These are phyloP conservation scores for Cryptococcus sp. DNA, from an alignment of 1,284 basidiomycete species.

Conservation along the genomic window DNA sequence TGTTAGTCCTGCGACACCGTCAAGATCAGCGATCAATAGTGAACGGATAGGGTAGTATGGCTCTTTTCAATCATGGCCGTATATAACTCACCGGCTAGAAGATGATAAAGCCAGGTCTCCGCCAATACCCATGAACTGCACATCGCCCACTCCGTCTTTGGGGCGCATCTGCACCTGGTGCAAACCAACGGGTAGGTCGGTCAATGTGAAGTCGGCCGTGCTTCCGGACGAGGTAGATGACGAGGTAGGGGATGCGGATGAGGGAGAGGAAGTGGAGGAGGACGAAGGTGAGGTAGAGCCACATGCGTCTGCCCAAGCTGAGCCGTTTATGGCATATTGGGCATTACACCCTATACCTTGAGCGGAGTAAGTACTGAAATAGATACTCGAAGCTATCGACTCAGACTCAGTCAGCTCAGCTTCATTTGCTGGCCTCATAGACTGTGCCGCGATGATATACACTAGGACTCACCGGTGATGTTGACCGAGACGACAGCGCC, in stretches of 20 bases:
- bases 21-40: too few relatives aligned
- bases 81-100: slow-evolving; percentile 15
- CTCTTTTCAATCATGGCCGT: not conserved
- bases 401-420: not conserved
- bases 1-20: slow-evolving; percentile 13
- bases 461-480: slow-evolving; percentile 26
- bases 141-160: not conserved
- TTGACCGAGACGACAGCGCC: slow-evolving; percentile 17
- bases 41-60: too few relatives aligned
- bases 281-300: not conserved
- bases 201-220: slow-evolving; percentile 4
- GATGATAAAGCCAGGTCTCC: slow-evolving; percentile 15
- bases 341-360: slow-evolving; percentile 3
- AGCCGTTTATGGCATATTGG: slow-evolving; percentile 30
- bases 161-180: slow-evolving; percentile 27
- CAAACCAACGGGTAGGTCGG: slow-evolving; percentile 21
- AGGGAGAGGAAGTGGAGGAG: too few relatives aligned
- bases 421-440: slow-evolving; percentile 1
- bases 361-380: slow-evolving; percentile 4
- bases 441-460: not conserved
- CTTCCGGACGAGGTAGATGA: not conserved
- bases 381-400: slow-evolving; percentile 7
- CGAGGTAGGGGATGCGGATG: too few relatives aligned
- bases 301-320: slow-evolving; percentile 20
- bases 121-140: slow-evolving; percentile 33